Evolutionary conservation across 805 yeast species (phyloP), one percentile per base, ranked within the genome.

Genomic region (Ogataea nitratoaversa): DNA sequence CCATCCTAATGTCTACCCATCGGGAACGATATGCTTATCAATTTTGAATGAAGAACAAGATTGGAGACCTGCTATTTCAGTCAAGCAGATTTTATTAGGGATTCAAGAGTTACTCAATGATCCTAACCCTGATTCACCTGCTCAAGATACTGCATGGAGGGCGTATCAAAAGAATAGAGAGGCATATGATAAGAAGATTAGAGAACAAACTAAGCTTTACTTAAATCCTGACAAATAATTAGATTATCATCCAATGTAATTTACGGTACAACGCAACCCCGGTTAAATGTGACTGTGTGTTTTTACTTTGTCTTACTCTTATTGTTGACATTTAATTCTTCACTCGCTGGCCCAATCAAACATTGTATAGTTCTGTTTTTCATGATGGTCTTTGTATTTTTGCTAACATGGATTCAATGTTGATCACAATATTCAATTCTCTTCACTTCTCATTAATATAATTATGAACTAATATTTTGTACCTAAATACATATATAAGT

Each of bases 1-100:
- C 66, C 99, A 93, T 63, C 99, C 99, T 11, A 93, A 93, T 56
- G 91, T 93, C 8, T 93, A 93, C 55, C 99, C 99, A 1, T 85
- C 95, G 41, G 99, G 99, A 2, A 93, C 98, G 1, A 82, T 93
- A 28, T 93, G 99, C 65, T 74, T 93, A 34, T 82, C 95, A 38
- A 90, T 93, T 40, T 70, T 93, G 57, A 93, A 93, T 62, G 99
- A 93, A 61, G 89, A 83, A 34, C 95, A 90, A 63, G 98, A 88
- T 62, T 93, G 99, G 99, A 78, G 96, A 57, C 99, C 99, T 1
- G 96, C 96, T 8, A 84, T 91, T 50, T 86, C 95, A 13, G 65
- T 91, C 50, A 89, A 87, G 57, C 95, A 91, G 59, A 83, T 93
- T 43, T 82, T 84, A 2, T 67, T 89, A 46, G 99, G 99, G 5